Evolutionary conservation across 306 rosid genomes (phyloP).

Genomic region (Sicyos baderoa): DNA sequence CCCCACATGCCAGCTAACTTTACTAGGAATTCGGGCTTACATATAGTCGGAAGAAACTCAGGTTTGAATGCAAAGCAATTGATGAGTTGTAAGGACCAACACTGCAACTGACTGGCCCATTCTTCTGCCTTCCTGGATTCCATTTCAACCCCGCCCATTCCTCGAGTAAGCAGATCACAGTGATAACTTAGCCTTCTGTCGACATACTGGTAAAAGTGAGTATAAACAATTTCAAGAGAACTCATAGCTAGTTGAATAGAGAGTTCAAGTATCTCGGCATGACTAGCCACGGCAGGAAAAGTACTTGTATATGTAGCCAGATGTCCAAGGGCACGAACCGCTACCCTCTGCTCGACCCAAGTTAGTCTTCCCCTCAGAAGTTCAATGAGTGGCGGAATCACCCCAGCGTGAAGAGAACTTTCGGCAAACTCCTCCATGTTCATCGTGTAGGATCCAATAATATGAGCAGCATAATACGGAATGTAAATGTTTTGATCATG

Average conservation of each 20-base stretch:
- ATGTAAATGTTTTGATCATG: slow-evolving; percentile 95
- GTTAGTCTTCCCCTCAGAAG: slow-evolving; percentile 89
- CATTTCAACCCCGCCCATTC: slow-evolving; percentile 99
- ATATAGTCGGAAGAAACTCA: slow-evolving; percentile 80
- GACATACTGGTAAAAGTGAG: slow-evolving; percentile 83
- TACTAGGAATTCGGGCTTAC: slow-evolving; percentile 76
- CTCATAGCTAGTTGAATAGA: slow-evolving; percentile 86
- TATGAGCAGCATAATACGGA: slow-evolving; percentile 97
- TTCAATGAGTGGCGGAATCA: slow-evolving; percentile 82
- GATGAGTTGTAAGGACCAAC: slow-evolving; percentile 98
- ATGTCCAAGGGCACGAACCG: slow-evolving; percentile 97
- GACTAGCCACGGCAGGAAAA: slow-evolving; percentile 70
- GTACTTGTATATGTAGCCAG: slow-evolving; percentile 88
- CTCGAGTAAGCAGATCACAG: slow-evolving; percentile 94
- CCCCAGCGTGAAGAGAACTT: slow-evolving; percentile 76
- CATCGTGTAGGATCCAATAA: slow-evolving; percentile 96
- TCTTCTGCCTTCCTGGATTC: slow-evolving; percentile 99
- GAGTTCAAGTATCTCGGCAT: slow-evolving; percentile 88
- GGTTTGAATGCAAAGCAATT: slow-evolving; percentile 95
- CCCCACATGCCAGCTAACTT: slow-evolving; percentile 99
- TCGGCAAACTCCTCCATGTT: slow-evolving; percentile 96
- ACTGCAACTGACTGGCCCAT: slow-evolving; percentile 98
- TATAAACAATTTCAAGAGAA: slow-evolving; percentile 88
- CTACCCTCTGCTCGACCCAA: slow-evolving; percentile 99
- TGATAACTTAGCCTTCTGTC: slow-evolving; percentile 94